A percentile compares a stretch with the other conserved stretches of the same genome.
Evolutionary conservation across 495 filamentous ascomycete genomes (phyloP).

Genomic region (Xylaria grammica): DNA sequence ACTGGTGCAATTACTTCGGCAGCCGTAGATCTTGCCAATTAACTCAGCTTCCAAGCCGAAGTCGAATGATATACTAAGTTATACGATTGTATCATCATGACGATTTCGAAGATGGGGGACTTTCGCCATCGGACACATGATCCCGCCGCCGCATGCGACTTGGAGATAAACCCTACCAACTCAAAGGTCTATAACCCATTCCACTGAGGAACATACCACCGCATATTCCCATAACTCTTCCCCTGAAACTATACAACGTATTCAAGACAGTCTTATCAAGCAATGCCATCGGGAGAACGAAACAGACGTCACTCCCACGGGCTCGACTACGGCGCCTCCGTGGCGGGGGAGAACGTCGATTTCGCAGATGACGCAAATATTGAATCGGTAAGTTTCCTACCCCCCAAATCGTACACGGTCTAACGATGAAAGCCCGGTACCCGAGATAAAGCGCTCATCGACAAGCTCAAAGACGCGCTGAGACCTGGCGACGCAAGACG

Average conservation of each 20-base stretch:
- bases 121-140: neutral
- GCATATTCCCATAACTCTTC: neutral
- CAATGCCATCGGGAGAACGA: conserved; percentile 7
- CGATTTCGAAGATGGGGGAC: neutral
- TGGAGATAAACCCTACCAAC: neutral
- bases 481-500: conserved; percentile 7
- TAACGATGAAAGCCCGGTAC: conserved; percentile 10
- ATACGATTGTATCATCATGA: conserved; percentile 16
- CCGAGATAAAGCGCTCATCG: conserved; percentile 19
- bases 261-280: neutral
- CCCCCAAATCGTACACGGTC: neutral
- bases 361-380: conserved; percentile 5
- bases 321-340: conserved; percentile 12
- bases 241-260: neutral
- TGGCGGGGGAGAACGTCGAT: conserved; percentile 9
- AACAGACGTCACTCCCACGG: neutral
- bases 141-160: neutral
- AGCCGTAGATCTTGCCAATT: neutral
- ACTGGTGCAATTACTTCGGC: neutral
- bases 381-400: neutral
- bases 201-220: neutral
- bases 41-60: neutral
- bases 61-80: conserved; percentile 1
- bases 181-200: neutral
- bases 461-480: conserved; percentile 22